Evolutionary conservation across 73 alveolate genomes (phyloP).

Genomic region (Symbiodinium natans): DNA sequence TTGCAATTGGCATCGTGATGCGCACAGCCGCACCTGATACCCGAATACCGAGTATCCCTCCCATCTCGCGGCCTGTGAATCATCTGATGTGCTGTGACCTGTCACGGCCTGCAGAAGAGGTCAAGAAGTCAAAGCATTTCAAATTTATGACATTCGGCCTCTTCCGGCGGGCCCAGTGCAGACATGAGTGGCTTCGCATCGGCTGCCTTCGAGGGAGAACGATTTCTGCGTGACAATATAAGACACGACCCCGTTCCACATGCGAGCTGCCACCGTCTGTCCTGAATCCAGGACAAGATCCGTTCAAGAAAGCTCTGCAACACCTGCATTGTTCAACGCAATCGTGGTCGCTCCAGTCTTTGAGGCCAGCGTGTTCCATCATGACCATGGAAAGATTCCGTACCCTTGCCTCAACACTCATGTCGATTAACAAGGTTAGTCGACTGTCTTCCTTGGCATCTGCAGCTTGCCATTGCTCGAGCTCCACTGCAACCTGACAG

Average conservation of each 20-base stretch:
- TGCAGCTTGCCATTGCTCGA: not conserved
- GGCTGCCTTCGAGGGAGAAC: too few relatives aligned
- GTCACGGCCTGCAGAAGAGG: not conserved
- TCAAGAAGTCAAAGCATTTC: too few relatives aligned
- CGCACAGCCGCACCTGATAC: too few relatives aligned
- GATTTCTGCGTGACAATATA: too few relatives aligned
- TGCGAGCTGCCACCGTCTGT: not conserved
- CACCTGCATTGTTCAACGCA: not conserved
- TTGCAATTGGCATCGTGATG: too few relatives aligned
- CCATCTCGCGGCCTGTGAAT: not conserved
- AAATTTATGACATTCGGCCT: not conserved
- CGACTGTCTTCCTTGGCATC: not conserved
- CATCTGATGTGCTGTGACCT: not conserved
- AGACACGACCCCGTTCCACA: not conserved
- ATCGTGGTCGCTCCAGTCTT: not conserved
- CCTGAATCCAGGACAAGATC: not conserved
- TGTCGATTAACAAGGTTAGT: not conserved
- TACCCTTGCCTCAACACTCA: not conserved
- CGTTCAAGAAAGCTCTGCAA: not conserved
- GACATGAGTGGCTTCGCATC: not conserved
- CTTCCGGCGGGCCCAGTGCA: constrained; percentile 1
- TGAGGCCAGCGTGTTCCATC: too few relatives aligned
- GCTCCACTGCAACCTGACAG: not conserved
- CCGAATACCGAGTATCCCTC: too few relatives aligned
- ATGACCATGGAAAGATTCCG: not conserved